Conservation (phyloP, 352 stramenopile species). For the Phytopythium vexans region DNA sequence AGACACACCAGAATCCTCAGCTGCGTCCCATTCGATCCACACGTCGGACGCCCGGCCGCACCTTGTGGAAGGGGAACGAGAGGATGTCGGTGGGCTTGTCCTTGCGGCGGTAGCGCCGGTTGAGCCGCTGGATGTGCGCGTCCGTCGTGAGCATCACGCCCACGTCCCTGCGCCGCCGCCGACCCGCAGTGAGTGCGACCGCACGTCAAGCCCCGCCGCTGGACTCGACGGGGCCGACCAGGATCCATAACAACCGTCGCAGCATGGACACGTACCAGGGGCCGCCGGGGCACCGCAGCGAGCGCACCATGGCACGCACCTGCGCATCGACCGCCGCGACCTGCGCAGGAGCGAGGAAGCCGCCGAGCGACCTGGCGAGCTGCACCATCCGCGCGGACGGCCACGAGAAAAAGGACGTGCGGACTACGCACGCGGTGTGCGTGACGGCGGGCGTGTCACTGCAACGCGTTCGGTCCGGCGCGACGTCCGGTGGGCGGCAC, state of each 20-base stretch:
- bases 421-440: neutral
- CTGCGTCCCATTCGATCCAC: neutral
- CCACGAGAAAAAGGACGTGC: conserved; percentile 1
- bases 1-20: neutral
- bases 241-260: conserved; percentile 1
- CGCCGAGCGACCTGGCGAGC: conserved; percentile 47
- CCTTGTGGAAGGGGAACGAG: conserved; percentile 81
- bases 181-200: conserved; percentile 1
- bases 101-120: conserved; percentile 68
- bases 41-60: conserved; percentile 5
- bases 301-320: conserved; percentile 66
- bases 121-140: conserved; percentile 71
- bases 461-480: conserved; percentile 1
- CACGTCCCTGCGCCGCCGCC: conserved; percentile 42
- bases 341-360: conserved; percentile 32
- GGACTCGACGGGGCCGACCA: too few relatives aligned
- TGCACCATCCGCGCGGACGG: conserved; percentile 37
- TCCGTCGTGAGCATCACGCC: conserved; percentile 81
- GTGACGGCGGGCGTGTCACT: conserved; percentile 6
- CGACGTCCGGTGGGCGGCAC: too few relatives aligned
- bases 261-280: conserved; percentile 41
- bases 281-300: conserved; percentile 51
- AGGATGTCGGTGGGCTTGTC: conserved; percentile 81
- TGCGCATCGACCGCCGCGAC: conserved; percentile 51
- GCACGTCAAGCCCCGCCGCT: conserved; percentile 3